Base-by-base conservation (phyloP, 2,329 filamentous ascomycete genomes). In the Aureobasidium sp. region DNA sequence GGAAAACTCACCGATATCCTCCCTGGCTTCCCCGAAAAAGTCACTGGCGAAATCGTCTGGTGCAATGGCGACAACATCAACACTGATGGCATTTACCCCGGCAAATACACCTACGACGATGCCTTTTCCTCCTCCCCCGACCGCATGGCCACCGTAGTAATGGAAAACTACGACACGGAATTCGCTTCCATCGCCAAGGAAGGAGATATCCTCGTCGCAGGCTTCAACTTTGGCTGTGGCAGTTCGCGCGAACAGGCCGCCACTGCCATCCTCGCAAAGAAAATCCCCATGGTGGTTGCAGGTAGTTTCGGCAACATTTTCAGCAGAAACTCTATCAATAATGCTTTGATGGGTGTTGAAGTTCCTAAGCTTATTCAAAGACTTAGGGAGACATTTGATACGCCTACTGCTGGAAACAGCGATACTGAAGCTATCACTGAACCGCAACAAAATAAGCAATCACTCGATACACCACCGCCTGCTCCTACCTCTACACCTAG, bases 61-160 rank as follows among this genome's bases (percentile, higher is more conserved):
- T 90, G 85, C 71, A 90, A 96, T 69, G 85, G 83, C 0, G 88
- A 91, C 72, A 95, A 96, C 75, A 85, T 97, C 72, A 90, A 94
- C 76, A 97, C 93, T 0, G 93, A 97, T 70, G 87, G 83, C 60
- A 96, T 97, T 72, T 97, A 97, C 73, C 89, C 91, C 0, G 91
- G 90, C 5, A 91, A 92, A 71, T 91, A 90, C 73, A 97, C 92
- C 0, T 97, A 97, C 75, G 90, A 95, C 71, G 92, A 97, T 70
- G 83, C 89, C 68, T 81, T 97, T 0, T 77, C 88, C 0, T 79
- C 97, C 0, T 77, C 88, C 0, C 78, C 76, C 0, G 87, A 90
- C 64, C 85, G 85, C 62, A 97, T 97, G 93, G 90, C 91, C 0
- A 79, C 89, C 66, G 91, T 92, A 0, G 92, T 89, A 74, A 97